Evolutionary conservation across 768 basidiomycete genomes (phyloP).

Genomic region (Lactarius hatsudake): DNA sequence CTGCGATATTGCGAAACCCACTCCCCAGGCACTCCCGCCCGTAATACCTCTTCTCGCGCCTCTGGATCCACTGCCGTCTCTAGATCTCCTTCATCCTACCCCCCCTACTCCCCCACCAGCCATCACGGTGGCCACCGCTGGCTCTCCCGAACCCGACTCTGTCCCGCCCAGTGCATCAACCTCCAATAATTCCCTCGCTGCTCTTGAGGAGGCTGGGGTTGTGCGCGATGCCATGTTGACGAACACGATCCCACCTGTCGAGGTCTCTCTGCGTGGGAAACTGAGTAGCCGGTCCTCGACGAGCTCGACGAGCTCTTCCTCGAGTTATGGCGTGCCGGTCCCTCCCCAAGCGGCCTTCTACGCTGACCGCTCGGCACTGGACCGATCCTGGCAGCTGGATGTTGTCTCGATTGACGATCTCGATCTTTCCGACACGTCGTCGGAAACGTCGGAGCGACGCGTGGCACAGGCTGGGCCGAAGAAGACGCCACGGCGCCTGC

Average conservation of each 20-base stretch:
- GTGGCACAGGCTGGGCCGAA: conserved; percentile 44
- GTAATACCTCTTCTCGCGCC: conserved; percentile 18
- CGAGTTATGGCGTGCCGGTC: conserved; percentile 27
- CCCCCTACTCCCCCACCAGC: conserved; percentile 1
- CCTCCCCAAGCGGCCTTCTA: conserved; percentile 17
- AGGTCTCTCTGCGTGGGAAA: conserved; percentile 10
- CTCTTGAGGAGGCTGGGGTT: background rate
- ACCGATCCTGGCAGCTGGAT: conserved; percentile 60
- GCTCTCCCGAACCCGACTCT: background rate
- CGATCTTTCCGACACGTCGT: conserved; percentile 76
- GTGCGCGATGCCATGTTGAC: background rate
- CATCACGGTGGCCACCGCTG: background rate
- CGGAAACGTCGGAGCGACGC: conserved; percentile 43
- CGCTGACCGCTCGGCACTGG: conserved; percentile 32
- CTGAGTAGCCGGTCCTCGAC: conserved; percentile 13
- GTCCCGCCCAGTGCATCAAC: background rate
- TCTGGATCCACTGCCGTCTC: conserved; percentile 18
- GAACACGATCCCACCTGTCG: background rate
- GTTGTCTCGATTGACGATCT: conserved; percentile 77
- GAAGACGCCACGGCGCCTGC: conserved; percentile 56
- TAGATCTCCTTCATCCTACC: background rate
- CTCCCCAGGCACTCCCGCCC: conserved; percentile 22
- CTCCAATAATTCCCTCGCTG: background rate
- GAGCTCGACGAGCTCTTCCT: conserved; percentile 27
- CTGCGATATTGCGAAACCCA: background rate